Conservation (phyloP, 2,329 filamentous ascomycete species). For the Claviceps digitariae region DNA sequence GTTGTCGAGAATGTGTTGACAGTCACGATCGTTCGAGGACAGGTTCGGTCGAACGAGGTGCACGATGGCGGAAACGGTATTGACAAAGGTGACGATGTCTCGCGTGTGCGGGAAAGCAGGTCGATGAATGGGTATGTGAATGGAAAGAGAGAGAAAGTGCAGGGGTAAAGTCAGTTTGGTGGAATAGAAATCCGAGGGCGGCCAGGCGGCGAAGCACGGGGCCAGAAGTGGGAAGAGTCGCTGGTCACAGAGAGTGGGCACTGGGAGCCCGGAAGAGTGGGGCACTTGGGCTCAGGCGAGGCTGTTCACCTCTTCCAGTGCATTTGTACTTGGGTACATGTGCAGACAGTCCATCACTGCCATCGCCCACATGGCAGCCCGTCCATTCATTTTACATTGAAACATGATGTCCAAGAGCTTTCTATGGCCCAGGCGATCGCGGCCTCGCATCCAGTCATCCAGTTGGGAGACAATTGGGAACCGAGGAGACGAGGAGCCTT, state of each 20-base stretch:
- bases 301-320: not conserved
- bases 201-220: slow-evolving; percentile 1
- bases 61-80: not conserved
- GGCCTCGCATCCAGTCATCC: not conserved
- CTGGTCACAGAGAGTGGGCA: not conserved
- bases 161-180: slow-evolving; percentile 1
- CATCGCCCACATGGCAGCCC: not conserved
- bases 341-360: not conserved
- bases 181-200: slow-evolving; percentile 1
- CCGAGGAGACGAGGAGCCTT: not conserved
- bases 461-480: not conserved
- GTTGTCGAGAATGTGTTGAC: slow-evolving; percentile 1
- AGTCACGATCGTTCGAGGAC: not conserved
- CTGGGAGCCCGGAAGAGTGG: not conserved
- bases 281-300: not conserved
- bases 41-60: not conserved
- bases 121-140: slow-evolving; percentile 3
- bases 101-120: slow-evolving; percentile 2
- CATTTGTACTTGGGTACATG: not conserved
- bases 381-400: not conserved
- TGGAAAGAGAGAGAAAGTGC: slow-evolving; percentile 6
- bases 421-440: not conserved
- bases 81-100: not conserved
- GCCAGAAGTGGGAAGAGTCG: not conserved
- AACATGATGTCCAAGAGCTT: not conserved